Percentiles rank a stretch among this genome's conserved stretches.
Conservation (phyloP, 371 early-diverging fungal species). For the Parasitella parasitica region DNA sequence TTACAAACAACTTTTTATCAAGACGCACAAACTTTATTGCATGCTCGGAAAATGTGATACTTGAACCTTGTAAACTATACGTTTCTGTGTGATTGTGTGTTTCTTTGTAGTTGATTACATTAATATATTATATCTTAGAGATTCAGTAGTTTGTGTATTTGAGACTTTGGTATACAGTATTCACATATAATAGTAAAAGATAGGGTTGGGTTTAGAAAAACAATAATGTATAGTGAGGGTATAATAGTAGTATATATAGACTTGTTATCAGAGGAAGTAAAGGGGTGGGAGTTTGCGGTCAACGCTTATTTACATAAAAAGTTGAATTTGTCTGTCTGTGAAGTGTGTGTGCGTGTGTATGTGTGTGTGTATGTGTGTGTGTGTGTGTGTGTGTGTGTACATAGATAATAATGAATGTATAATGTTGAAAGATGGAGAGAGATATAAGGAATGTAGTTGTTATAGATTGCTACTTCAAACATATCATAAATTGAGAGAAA, state of each 20-base stretch:
- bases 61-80: not conserved
- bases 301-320: conserved; percentile 18
- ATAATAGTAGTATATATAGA: not conserved
- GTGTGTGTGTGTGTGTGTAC: not conserved
- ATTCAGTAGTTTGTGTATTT: too few species aligned
- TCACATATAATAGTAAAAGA: not conserved
- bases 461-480: not conserved
- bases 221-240: not conserved
- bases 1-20: not conserved
- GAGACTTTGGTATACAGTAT: conserved; percentile 1
- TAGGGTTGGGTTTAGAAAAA: not conserved
- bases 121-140: too few species aligned
- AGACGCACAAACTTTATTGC: too few species aligned
- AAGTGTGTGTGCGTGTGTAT: not conserved
- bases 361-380: not conserved
- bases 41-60: too few species aligned
- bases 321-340: conserved; percentile 1
- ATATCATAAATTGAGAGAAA: not conserved
- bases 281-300: not conserved
- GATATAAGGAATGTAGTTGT: not conserved
- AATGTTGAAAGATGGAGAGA: not conserved
- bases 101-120: too few species aligned
- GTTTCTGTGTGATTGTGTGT: not conserved
- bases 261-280: not conserved
- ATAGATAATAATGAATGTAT: not conserved